Evolutionary conservation across 2,329 filamentous ascomycete species (phyloP), one percentile per base, ranked within the genome.

Genomic region (Stachybotrys chartarum): DNA sequence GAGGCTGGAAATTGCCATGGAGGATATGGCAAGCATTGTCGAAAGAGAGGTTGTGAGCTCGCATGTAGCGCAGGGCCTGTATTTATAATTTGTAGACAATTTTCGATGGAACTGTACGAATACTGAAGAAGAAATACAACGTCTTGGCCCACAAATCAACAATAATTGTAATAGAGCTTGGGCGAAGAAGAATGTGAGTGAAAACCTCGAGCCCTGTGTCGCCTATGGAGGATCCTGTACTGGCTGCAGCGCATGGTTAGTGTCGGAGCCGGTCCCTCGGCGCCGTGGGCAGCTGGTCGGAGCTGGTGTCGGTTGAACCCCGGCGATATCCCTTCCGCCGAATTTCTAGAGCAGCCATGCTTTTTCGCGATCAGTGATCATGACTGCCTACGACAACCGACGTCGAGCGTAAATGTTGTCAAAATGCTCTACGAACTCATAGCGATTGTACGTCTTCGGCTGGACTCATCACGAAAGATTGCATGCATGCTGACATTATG

Each of bases 351-450:
- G 35, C 35, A 57, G 35, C 35, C 35, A 42, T 42, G 10, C 8
- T 42, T 42, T 42, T 42, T 42, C 35, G 35, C 14, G 35, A 42
- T 42, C 35, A 2, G 35, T 14, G 35, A 42, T 42, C 35, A 14
- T 10, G 35, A 42, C 35, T 10, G 10, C 35, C 35, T 10, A 42
- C 35, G 35, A 42, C 35, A 10, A 42, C 14, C 35, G 8, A 42
- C 14, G 10, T 46, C 30, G 17, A 32, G 49, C 39, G 60, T 62
- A 63, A 60, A 73, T 68, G 67, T 64, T 64, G 64, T 63, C 65
- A 60, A 72, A 62, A 97, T 99, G 94, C 79, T 99, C 76, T 99
- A 99, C 80, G 94, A 99, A 78, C 79, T 97, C 68, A 94, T 99
- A 74, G 94, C 90, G 72, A 87, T 97, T 76, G 94, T 97, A 77